Evolutionary conservation across 139 green algal genomes (phyloP).

Genomic region (Tetradesmus obliquus): DNA sequence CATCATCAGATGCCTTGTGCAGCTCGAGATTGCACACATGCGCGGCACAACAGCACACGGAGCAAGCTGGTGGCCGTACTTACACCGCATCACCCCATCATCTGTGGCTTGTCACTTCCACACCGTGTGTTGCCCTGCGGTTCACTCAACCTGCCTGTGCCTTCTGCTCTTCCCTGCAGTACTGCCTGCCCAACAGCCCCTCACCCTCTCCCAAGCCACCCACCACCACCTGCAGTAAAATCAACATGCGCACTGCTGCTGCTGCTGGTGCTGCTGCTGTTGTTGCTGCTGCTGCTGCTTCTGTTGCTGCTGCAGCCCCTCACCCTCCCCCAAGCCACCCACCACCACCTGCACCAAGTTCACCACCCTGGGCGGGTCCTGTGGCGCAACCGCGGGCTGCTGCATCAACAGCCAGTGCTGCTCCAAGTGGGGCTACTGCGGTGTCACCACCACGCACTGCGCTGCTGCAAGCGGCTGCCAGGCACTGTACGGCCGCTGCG

Average conservation of each 20-base stretch:
- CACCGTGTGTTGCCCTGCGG: too few relatives aligned
- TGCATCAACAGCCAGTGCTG: constrained; percentile 22
- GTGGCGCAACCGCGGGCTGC: neutral
- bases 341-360: neutral
- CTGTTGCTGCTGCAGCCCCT: neutral
- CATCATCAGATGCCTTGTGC: too few relatives aligned
- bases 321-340: neutral
- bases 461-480: constrained; percentile 4
- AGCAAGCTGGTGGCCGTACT: too few relatives aligned
- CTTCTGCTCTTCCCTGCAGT: too few relatives aligned
- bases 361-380: neutral
- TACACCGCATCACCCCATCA: too few relatives aligned
- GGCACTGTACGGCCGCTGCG: neutral
- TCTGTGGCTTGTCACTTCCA: too few relatives aligned
- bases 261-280: too few relatives aligned
- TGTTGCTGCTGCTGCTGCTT: neutral
- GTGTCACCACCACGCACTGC: neutral
- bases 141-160: too few relatives aligned
- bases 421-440: constrained; percentile 3
- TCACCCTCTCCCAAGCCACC: neutral
- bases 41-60: too few relatives aligned
- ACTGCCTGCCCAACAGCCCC: neutral
- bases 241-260: too few relatives aligned
- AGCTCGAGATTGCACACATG: too few relatives aligned
- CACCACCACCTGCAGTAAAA: neutral